A percentile compares a stretch with the other conserved stretches of the same genome.
phyloP scores from a whole-genome alignment of 2,329 filamentous ascomycete genomes.

The Pseudocercospora fijiensis region DNA sequence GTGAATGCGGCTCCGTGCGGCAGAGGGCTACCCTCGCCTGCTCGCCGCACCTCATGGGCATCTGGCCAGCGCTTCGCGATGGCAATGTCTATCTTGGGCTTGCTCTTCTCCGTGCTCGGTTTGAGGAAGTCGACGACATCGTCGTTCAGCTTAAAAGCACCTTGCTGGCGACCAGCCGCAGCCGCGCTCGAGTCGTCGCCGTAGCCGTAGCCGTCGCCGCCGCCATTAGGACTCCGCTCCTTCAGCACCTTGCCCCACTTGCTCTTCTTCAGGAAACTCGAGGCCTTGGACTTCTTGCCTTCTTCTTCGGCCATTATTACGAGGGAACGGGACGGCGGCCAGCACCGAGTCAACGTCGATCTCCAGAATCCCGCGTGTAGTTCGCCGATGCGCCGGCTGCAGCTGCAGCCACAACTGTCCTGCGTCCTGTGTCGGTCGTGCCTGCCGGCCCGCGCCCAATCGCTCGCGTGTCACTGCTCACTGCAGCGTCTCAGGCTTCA shows the following conservation, averaged over 20 bases:
- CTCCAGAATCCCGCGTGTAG: not conserved
- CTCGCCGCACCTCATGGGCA: slow-evolving; percentile 44
- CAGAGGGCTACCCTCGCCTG: slow-evolving; percentile 18
- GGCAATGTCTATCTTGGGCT: slow-evolving; percentile 51
- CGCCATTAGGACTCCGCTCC: slow-evolving; percentile 19
- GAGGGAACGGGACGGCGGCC: slow-evolving; percentile 9
- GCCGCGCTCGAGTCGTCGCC: slow-evolving; percentile 17
- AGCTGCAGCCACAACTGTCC: not conserved
- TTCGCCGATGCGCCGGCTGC: not conserved
- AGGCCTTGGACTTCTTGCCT: slow-evolving; percentile 24
- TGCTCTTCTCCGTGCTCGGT: slow-evolving; percentile 49
- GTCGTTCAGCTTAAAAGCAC: slow-evolving; percentile 39
- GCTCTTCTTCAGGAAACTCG: slow-evolving; percentile 33
- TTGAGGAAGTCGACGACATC: slow-evolving; percentile 60
- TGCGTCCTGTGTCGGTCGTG: not conserved
- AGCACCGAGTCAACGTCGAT: slow-evolving; percentile 14
- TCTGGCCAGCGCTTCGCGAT: slow-evolving; percentile 54
- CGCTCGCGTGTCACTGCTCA: not conserved
- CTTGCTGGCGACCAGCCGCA: slow-evolving; percentile 13
- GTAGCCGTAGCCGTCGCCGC: slow-evolving; percentile 14
- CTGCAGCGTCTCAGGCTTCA: not conserved
- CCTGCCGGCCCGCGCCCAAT: not conserved
- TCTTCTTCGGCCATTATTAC: slow-evolving; percentile 27
- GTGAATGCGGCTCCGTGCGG: slow-evolving; percentile 27
- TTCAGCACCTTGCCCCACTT: slow-evolving; percentile 38